phyloP scores from a whole-genome alignment of 2,329 filamentous ascomycete species.

The Knufia fluminis region DNA sequence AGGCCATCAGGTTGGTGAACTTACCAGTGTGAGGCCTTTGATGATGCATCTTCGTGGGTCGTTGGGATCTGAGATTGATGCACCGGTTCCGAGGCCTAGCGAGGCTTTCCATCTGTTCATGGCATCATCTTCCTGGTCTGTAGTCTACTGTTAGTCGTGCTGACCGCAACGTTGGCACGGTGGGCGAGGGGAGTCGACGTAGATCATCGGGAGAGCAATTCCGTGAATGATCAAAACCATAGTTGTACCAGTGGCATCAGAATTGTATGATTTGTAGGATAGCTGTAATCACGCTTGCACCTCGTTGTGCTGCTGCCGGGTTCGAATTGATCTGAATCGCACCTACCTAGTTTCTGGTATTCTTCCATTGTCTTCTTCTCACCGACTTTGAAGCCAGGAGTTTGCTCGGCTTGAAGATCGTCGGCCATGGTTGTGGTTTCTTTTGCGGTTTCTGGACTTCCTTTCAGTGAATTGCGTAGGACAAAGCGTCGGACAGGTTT shows the following conservation, averaged over 20 bases:
- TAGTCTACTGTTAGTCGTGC: no score
- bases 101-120: conserved; percentile 97
- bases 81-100: conserved; percentile 68
- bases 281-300: background rate
- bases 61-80: conserved; percentile 62
- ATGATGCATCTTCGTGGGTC: conserved; percentile 91
- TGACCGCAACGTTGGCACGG: no score
- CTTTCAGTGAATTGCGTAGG: no score
- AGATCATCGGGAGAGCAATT: conserved; percentile 3
- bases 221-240: background rate
- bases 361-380: conserved; percentile 97
- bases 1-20: background rate
- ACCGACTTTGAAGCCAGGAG: conserved; percentile 93
- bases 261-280: background rate
- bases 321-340: background rate
- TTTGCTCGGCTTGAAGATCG: conserved; percentile 77
- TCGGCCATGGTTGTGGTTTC: conserved; percentile 55
- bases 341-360: conserved; percentile 85
- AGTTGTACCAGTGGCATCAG: background rate
- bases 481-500: no score
- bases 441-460: no score
- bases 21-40: conserved; percentile 66
- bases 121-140: conserved; percentile 73
- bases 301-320: background rate
- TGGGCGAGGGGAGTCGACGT: no score